Percentiles rank a stretch among this genome's conserved stretches.
phyloP scores from a whole-genome alignment of 495 filamentous ascomycete species.

The Ascodesmis nigricans region DNA sequence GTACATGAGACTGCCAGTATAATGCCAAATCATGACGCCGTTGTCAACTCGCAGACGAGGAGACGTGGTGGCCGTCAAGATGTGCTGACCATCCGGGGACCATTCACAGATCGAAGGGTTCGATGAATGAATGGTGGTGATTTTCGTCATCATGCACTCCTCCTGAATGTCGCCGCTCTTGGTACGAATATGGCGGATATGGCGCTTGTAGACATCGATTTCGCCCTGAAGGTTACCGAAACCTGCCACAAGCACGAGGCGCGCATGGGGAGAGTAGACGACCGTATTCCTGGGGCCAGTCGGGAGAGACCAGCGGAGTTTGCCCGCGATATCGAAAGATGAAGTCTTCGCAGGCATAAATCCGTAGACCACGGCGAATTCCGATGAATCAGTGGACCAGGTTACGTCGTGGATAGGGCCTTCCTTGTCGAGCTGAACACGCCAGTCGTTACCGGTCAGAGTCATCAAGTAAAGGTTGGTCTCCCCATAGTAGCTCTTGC shows the following conservation, averaged over 20 bases:
- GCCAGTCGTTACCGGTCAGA: constrained; percentile 71
- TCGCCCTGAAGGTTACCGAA: constrained; percentile 95
- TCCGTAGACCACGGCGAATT: constrained; percentile 92
- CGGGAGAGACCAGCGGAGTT: constrained; percentile 58
- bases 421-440: constrained; percentile 85
- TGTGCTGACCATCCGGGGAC: constrained; percentile 86
- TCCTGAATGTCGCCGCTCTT: no score
- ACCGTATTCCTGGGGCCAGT: constrained; percentile 83
- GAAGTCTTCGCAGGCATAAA: constrained; percentile 97
- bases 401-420: constrained; percentile 93
- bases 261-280: constrained; percentile 77
- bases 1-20: constrained; percentile 77
- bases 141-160: constrained; percentile 70
- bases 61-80: constrained; percentile 89
- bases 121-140: constrained; percentile 83
- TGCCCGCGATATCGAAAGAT: constrained; percentile 74
- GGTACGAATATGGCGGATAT: no score
- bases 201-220: constrained; percentile 91
- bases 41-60: constrained; percentile 91
- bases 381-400: constrained; percentile 93
- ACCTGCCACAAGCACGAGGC: constrained; percentile 80
- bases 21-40: constrained; percentile 85
- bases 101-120: constrained; percentile 89
- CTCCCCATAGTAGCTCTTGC: constrained; percentile 97
- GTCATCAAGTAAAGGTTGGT: constrained; percentile 91